These are phyloP conservation scores for Paspalum notatum DNA, from an alignment of 176 grass and related monocot genomes.

Conservation along the genomic window DNA sequence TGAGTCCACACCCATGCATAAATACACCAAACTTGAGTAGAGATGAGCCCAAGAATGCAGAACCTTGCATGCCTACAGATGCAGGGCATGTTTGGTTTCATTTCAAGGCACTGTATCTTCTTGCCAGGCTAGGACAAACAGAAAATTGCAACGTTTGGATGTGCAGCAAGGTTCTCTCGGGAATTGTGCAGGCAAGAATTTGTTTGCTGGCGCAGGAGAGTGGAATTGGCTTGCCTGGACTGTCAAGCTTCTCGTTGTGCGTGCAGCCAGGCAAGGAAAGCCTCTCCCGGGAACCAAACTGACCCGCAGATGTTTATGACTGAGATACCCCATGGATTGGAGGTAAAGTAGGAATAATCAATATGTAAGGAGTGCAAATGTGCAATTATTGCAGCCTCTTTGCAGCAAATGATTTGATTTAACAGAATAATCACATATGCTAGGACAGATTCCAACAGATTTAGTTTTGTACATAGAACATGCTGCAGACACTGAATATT, in stretches of 20 bases:
- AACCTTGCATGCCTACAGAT: neutral
- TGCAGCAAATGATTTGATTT: constrained; percentile 27
- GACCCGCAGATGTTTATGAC: neutral
- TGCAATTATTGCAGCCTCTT: neutral
- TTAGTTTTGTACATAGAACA: neutral
- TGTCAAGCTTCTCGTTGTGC: too few relatives aligned
- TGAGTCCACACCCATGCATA: constrained; percentile 5
- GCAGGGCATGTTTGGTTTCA: too few relatives aligned
- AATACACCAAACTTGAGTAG: constrained; percentile 10
- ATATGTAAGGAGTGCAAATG: neutral
- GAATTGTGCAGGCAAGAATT: too few relatives aligned
- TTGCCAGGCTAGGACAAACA: too few relatives aligned
- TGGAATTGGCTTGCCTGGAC: too few relatives aligned
- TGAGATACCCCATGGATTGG: neutral
- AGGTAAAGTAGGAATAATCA: neutral
- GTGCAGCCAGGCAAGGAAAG: too few relatives aligned
- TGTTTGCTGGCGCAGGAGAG: too few relatives aligned
- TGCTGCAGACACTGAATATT: constrained; percentile 12
- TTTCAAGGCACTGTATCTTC: too few relatives aligned
- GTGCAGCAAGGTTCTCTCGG: too few relatives aligned
- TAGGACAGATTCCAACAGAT: neutral
- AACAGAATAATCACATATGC: constrained; percentile 4
- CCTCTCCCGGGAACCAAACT: too few relatives aligned
- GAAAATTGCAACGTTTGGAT: too few relatives aligned
- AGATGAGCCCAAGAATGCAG: neutral